These are phyloP conservation scores for Sporothrix schenckii DNA, from an alignment of 2,329 filamentous ascomycete genomes.

Conservation along the genomic window DNA sequence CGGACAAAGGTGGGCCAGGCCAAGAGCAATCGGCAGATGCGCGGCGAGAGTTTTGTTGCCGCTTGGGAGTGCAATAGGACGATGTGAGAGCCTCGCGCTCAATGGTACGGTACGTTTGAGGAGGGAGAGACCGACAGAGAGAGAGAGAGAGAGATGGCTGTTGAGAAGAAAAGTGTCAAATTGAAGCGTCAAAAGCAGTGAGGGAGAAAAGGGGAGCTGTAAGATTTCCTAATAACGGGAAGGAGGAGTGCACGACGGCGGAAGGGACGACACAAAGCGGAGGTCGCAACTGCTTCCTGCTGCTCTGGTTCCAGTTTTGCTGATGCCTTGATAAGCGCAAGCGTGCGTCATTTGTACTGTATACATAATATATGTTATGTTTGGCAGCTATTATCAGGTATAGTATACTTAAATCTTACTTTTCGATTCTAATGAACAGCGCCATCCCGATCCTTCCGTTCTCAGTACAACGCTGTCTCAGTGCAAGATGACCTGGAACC, in stretches of 20 bases:
- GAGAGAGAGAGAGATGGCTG: background rate
- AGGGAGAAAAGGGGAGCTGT: slow-evolving; percentile 12
- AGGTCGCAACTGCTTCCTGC: slow-evolving; percentile 18
- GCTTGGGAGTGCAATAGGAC: background rate
- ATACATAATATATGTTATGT: background rate
- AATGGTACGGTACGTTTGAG: background rate
- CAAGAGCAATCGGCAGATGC: slow-evolving; percentile 16
- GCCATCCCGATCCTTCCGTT: slow-evolving; percentile 33
- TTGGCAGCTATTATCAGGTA: background rate
- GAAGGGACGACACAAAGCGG: slow-evolving; percentile 19
- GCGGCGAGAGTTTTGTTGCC: background rate
- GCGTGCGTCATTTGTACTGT: slow-evolving; percentile 27
- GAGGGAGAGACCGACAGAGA: background rate
- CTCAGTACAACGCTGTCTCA: background rate
- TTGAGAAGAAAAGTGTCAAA: background rate
- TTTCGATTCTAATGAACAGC: slow-evolving; percentile 10
- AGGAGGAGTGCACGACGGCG: slow-evolving; percentile 22
- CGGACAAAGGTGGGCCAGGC: slow-evolving; percentile 24
- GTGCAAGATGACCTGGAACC: background rate
- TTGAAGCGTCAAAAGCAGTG: background rate
- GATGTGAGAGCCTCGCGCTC: background rate
- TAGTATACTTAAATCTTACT: background rate
- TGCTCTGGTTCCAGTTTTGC: slow-evolving; percentile 29
- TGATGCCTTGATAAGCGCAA: slow-evolving; percentile 24
- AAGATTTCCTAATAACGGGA: slow-evolving; percentile 2